phyloP scores from a whole-genome alignment of 805 yeast genomes.

The Ascoidea tarda region DNA sequence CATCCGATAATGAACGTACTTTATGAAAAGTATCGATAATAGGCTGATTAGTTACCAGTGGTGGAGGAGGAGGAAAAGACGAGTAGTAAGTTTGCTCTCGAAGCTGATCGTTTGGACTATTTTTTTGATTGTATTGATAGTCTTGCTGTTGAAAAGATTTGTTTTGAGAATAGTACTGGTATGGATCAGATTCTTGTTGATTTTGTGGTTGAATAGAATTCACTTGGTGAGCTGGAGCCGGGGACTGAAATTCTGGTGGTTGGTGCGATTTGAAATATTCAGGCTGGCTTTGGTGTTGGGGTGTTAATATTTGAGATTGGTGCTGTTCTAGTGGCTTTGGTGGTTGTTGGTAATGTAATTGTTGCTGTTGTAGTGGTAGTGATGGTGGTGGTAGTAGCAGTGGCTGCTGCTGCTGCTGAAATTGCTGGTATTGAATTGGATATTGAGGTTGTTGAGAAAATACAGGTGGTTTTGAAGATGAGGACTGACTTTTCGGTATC shows the following conservation, averaged over 20 bases:
- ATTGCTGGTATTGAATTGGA: slow-evolving; percentile 1
- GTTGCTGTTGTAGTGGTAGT: neutral
- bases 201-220: neutral
- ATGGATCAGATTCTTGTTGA: neutral
- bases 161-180: no score
- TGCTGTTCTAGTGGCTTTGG: slow-evolving; percentile 1
- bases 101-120: no score
- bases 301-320: slow-evolving; percentile 4
- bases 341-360: slow-evolving; percentile 4
- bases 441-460: slow-evolving; percentile 3
- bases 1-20: neutral
- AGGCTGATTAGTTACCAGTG: no score
- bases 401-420: neutral
- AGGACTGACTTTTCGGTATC: neutral
- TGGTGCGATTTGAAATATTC: neutral
- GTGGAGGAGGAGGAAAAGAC: no score
- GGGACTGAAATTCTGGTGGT: neutral
- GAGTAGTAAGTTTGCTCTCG: no score
- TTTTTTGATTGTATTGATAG: neutral
- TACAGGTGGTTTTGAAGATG: neutral
- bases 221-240: neutral
- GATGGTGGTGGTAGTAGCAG: neutral
- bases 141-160: neutral
- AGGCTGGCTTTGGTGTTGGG: neutral
- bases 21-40: neutral